Evolutionary conservation across 345 rosid species (phyloP), one percentile per base, ranked within the genome.

Genomic region (Brassica incana): DNA sequence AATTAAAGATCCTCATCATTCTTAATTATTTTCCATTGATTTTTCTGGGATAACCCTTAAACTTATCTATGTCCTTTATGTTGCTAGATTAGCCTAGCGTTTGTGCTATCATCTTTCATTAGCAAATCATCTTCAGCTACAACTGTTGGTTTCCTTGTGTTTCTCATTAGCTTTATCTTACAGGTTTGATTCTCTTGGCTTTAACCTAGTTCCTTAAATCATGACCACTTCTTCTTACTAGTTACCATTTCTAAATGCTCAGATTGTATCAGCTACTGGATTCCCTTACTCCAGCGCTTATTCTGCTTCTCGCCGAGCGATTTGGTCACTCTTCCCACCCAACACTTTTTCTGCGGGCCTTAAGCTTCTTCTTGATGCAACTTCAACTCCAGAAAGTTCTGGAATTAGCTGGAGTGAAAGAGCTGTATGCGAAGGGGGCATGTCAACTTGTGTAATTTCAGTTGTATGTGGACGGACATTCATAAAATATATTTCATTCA

Each of bases 261-360:
- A 91, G 97, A 67, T 87, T 78, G 85, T 84, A 52, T 82, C 91
- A 8, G 0, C 43, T 27, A 38, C 20, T 56, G 97, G 90, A 59
- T 90, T 89, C 81, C 94, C 97, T 35, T 95, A 92, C 70, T 54
- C 70, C 12, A 14, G 74, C 6, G 7, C 8, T 3, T 66, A 74
- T 3, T 29, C 88, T 29, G 20, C n/a, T 30, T 25, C 63, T 25
- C 29, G 77, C 33, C 85, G 83, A 62, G 59, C 6, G 80, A 18
- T 91, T 83, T 95, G 92, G 99, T 92, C 97, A 36, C 52, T 95
- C 23, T 95, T 88, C 83, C 95, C 97, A 1, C 97, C 97, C 6
- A 92, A 91, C 89, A 92, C 91, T 77, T 89, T 95, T 48, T 88
- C 94, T 23, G 36, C 83, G 38, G 88, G 89, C 48, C 77, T 91